phyloP scores from a whole-genome alignment of 2,329 filamentous ascomycete species.

The Fusarium scirpi region DNA sequence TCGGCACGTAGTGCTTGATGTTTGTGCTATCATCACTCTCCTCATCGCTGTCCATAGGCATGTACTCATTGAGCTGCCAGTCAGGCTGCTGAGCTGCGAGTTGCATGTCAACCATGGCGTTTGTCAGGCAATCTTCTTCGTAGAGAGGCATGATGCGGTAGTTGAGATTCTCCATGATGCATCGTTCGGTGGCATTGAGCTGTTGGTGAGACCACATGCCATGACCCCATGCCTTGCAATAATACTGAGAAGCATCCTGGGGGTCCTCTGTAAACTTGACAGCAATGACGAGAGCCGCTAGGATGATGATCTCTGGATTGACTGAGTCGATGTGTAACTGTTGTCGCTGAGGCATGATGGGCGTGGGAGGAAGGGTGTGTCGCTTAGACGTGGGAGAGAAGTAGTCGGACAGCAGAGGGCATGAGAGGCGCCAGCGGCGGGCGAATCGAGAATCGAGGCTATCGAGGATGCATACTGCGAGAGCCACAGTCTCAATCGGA shows the following conservation, averaged over 20 bases:
- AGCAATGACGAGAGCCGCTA: slow-evolving; percentile 73
- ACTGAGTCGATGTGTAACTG: slow-evolving; percentile 71
- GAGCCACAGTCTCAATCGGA: slow-evolving; percentile 70
- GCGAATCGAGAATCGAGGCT: slow-evolving; percentile 73
- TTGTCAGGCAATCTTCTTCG: slow-evolving; percentile 66
- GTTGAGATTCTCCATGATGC: slow-evolving; percentile 72
- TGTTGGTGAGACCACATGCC: slow-evolving; percentile 70
- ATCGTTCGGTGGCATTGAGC: slow-evolving; percentile 72
- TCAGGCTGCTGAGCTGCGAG: slow-evolving; percentile 60
- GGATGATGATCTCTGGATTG: slow-evolving; percentile 70
- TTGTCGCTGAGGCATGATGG: slow-evolving; percentile 49
- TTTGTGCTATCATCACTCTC: slow-evolving; percentile 43
- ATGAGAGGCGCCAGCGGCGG: slow-evolving; percentile 70
- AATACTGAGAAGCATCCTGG: slow-evolving; percentile 65
- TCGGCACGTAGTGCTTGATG: slow-evolving; percentile 44
- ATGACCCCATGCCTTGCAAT: slow-evolving; percentile 65
- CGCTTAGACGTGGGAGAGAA: slow-evolving; percentile 54
- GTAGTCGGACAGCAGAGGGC: slow-evolving; percentile 59
- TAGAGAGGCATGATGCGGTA: slow-evolving; percentile 73
- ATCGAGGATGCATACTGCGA: slow-evolving; percentile 75
- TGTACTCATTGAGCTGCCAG: slow-evolving; percentile 46
- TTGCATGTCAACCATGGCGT: slow-evolving; percentile 73
- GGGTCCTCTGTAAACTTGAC: slow-evolving; percentile 74
- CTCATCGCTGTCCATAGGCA: slow-evolving; percentile 49
- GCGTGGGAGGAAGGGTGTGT: slow-evolving; percentile 61